Base-by-base conservation (phyloP, 1,139 yeast species). In the Eremothecium gossypii region DNA sequence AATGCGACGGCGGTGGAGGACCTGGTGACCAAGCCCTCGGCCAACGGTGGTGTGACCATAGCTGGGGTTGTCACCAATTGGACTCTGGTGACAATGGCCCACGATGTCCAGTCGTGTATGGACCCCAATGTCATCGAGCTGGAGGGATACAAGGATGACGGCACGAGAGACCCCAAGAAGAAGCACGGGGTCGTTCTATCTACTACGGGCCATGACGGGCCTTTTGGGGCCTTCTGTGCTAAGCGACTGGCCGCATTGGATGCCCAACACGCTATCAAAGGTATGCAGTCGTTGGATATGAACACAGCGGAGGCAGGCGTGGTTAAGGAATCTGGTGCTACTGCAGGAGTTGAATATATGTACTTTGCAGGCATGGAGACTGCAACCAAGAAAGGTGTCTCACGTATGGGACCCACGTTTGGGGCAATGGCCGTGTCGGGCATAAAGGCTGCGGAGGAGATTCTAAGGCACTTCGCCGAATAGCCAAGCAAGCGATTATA, bases 51-150 rank as follows among this genome's bases (percentile, higher is more conserved):
- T 48, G 66, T 80, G 44, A 70, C 83, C 53, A 74, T 80, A 48
- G 83, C 86, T 23, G 91, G 89, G 59, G 89, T 82, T 27, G 91
- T 82, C 34, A 81, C 87, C 57, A 82, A 82, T 68, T 82, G 89
- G 89, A 82, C 89, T 17, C 68, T 81, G 54, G 89, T 82, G 30
- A 71, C 87, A 8, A 71, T 79, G 71, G 80, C 81, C 62, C 91
- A 82, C 57, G 84, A 78, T 58, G 76, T 77, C 47, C 89, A 82
- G 61, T 76, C 83, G 11, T 82, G 91, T 63, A 82, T 82, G 91
- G 91, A 82, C 58, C 91, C 91, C 44, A 81, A 82, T 67, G 82
- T 86, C 46, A 79, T 82, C 68, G 64, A 60, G 41, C 48, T 60
- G 43, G 42, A 60, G 32, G 64, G 64, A 33, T 60, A 58, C 52